Percentiles rank a stretch among this genome's conserved stretches.
Conservation (phyloP, 1,284 basidiomycete species). For the Pseudozyma sp. region DNA sequence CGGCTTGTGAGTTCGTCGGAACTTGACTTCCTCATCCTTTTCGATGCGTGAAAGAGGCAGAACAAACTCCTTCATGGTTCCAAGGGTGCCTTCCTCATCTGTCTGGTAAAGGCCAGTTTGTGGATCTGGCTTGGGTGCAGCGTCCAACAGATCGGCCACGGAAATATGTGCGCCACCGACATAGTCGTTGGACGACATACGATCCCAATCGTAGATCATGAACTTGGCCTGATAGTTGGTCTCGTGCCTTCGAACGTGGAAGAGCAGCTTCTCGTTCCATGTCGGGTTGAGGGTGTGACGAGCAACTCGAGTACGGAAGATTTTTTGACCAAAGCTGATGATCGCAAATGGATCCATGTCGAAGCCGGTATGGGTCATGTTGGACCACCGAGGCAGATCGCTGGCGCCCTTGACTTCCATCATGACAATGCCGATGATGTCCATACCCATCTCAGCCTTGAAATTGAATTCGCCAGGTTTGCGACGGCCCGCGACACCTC, state of each 20-base stretch:
- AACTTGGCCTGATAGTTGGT: constrained; percentile 70
- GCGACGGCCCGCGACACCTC: constrained; percentile 57
- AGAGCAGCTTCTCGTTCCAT: constrained; percentile 96
- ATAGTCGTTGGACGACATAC: constrained; percentile 64
- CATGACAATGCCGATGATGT: constrained; percentile 94
- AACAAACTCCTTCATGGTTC: constrained; percentile 44
- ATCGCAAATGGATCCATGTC: constrained; percentile 99
- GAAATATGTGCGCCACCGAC: constrained; percentile 55
- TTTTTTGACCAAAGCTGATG: constrained; percentile 94
- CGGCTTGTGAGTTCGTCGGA: constrained; percentile 27
- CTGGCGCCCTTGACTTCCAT: constrained; percentile 78
- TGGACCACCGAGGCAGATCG: constrained; percentile 86
- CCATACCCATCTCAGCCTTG: constrained; percentile 74
- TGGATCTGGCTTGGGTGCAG: constrained; percentile 55
- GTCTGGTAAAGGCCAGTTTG: constrained; percentile 55
- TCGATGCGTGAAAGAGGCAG: constrained; percentile 52
- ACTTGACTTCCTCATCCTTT: constrained; percentile 57
- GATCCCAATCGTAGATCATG: constrained; percentile 67
- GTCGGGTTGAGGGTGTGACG: constrained; percentile 78
- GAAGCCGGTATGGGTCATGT: constrained; percentile 77
- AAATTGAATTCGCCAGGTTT: constrained; percentile 70
- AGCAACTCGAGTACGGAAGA: constrained; percentile 84
- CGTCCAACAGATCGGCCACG: constrained; percentile 54
- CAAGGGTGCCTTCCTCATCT: constrained; percentile 37
- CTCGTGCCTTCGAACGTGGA: constrained; percentile 92